Evolutionary conservation across 768 basidiomycete species (phyloP), one percentile per base, ranked within the genome.

Genomic region (Neoboletus subvelutipes): DNA sequence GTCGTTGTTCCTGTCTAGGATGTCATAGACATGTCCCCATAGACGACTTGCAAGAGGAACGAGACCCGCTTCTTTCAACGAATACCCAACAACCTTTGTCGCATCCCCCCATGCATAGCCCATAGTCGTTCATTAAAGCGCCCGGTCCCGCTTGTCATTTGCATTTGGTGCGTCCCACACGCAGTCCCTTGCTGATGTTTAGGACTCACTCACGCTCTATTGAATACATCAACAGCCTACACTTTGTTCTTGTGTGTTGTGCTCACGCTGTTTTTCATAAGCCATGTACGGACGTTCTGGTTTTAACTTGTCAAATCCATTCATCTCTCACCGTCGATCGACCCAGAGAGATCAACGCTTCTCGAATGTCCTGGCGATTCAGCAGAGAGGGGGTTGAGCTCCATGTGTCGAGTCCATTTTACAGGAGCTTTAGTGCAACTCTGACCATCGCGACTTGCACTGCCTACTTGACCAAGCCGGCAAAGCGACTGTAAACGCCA

Each of bases 21-120:
- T 51, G 55, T 20, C 43, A 18, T 15, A 40, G 4, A 34, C 31
- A 49, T 28, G n/a, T 8, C 9, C 10, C 24, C 5, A 18, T 31
- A 43, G 63, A 69, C n/a, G 58, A 52, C 24, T 31, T 8, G 20
- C 46, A 45, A 31, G 54, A 57, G 10, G 70, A 71, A 55, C 64
- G 52, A 18, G 54, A 51, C 12, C 64, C 70, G 1, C 63, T 71
- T 7, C 42, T 71, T 12, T 15, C 11, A 41, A 12, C 53, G 45
- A 54, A 60, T 50, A 59, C 62, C 28, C 57, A 54, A 31, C 69
- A 66, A 7, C n/a, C 29, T 29, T 29, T 6, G 7, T 29, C 29
- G 29, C 29, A 29, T 29, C 29, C 29, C 29, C 29, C 29, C 4
- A 29, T 29, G 29, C 29, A 6, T 29, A 29, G 29, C 29, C 29